phyloP scores from a whole-genome alignment of 2,329 filamentous ascomycete genomes.

The Septoria petroselini region DNA sequence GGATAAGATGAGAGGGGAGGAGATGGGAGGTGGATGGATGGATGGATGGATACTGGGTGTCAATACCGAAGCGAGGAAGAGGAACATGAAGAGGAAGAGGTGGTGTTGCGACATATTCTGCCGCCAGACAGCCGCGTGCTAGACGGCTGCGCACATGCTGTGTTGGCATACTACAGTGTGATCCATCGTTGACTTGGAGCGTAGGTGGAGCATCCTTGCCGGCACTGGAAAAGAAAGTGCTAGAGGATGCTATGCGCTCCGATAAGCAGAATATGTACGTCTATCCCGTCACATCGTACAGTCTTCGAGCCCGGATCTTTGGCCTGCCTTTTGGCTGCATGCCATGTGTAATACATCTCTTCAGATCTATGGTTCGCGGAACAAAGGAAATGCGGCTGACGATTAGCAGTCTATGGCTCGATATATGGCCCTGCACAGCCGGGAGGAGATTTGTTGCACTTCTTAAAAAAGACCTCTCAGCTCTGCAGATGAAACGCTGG shows the following conservation, averaged over 20 bases:
- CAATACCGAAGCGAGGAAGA: no score
- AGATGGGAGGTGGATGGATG: not conserved
- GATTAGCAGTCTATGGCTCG: slow-evolving; percentile 7
- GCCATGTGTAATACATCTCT: not conserved
- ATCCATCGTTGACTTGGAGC: no score
- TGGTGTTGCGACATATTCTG: no score
- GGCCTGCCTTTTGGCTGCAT: not conserved
- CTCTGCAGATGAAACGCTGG: slow-evolving; percentile 15
- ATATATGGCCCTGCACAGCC: not conserved
- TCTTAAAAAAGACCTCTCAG: slow-evolving; percentile 12
- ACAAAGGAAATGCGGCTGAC: slow-evolving; percentile 16
- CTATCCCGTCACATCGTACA: not conserved
- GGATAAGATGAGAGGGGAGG: slow-evolving; percentile 44
- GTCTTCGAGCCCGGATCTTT: not conserved
- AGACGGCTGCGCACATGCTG: no score
- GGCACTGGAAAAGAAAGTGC: not conserved
- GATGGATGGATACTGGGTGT: no score
- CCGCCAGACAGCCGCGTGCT: no score
- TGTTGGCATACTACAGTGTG: no score
- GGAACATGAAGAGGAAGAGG: no score
- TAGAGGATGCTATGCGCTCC: not conserved
- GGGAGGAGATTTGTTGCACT: not conserved
- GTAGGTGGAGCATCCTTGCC: no score
- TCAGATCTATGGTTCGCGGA: slow-evolving; percentile 2
- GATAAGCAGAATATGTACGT: slow-evolving; percentile 10